Base-by-base conservation (phyloP, 257 asterid genomes). In the Marsdenia floribunda region DNA sequence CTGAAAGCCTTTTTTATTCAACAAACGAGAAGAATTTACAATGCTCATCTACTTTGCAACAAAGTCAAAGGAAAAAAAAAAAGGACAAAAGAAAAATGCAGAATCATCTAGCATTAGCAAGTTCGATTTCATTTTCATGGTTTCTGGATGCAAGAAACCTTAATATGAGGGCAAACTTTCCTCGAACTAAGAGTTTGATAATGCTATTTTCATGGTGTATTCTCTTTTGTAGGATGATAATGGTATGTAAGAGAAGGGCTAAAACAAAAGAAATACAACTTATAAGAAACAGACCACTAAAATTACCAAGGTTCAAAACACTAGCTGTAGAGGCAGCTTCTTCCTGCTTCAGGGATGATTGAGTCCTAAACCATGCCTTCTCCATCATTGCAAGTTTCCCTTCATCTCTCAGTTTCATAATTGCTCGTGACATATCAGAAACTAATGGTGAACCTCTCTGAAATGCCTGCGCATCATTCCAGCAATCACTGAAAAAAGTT, bases 361-460 rank as follows among this genome's bases (percentile, higher is more conserved):
- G 49, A 14, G 13, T 59, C 21, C 26, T 60, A 42, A 77, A 65
- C 82, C 85, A 71, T 52, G 14, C 3, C 2, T 63, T 61, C 70
- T 82, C 80, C 80, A 78, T 47, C 67, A 11, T 21, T n/a, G 33
- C 58, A n/a, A 82, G 80, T 38, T 58, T 37, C 4, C 80, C 85
- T 6, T 75, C 71, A 49, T 78, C 85, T 68, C 80, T 65, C 18
- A 82, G 80, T 29, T 53, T 71, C 9, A 42, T 18, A 14, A 82
- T 78, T 75, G 80, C 82, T 6, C 16, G 21, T 0, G 82, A 82
- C 24, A 78, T 38, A 40, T 78, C 78, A 0, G 75, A 61, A 38
- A 78, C 80, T 57, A 78, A 24, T 0, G 75, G 58, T 1, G 78
- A 67, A 52, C 74, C 79, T 19, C 75, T 82, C 35, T 54, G 78